Conservation (phyloP, 2,329 filamentous ascomycete species). For the Phaeoacremonium minimum region DNA sequence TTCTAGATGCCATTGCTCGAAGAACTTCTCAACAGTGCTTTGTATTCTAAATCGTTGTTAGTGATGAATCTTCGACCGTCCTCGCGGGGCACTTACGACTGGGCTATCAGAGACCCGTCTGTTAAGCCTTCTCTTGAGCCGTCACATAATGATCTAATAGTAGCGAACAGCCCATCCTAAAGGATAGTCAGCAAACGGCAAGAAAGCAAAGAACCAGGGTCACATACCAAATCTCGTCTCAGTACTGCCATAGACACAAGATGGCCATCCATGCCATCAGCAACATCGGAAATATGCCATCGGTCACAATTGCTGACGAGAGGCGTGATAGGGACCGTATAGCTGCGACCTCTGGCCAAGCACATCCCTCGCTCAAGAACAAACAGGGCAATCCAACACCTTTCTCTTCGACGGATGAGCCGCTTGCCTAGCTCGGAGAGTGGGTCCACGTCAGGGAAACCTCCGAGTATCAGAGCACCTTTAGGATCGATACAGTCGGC, state of each 20-base stretch:
- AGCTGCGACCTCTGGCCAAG: slow-evolving; percentile 63
- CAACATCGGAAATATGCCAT: slow-evolving; percentile 62
- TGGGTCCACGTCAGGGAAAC: slow-evolving; percentile 60
- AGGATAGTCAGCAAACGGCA: background rate
- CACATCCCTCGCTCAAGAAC: slow-evolving; percentile 72
- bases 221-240: slow-evolving; percentile 57
- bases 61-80: slow-evolving; percentile 38
- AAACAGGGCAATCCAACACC: slow-evolving; percentile 68
- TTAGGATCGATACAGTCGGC: slow-evolving; percentile 66
- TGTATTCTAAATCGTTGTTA: slow-evolving; percentile 35
- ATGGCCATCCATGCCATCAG: slow-evolving; percentile 66
- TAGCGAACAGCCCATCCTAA: slow-evolving; percentile 51
- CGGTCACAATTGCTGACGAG: slow-evolving; percentile 63
- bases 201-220: background rate
- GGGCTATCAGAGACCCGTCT: slow-evolving; percentile 48
- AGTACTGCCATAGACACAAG: slow-evolving; percentile 68
- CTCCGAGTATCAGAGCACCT: slow-evolving; percentile 63
- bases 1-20: slow-evolving; percentile 59
- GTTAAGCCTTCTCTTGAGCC: slow-evolving; percentile 43
- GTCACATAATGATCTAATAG: slow-evolving; percentile 57
- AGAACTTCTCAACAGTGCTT: slow-evolving; percentile 60
- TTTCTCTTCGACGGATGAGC: slow-evolving; percentile 60
- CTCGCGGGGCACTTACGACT: slow-evolving; percentile 40
- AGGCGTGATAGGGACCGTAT: slow-evolving; percentile 62
- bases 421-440: slow-evolving; percentile 55